Evolutionary conservation across 192 early-diverging fungal species (phyloP), one percentile per base, ranked within the genome.

Genomic region (Dissophora globulifera): DNA sequence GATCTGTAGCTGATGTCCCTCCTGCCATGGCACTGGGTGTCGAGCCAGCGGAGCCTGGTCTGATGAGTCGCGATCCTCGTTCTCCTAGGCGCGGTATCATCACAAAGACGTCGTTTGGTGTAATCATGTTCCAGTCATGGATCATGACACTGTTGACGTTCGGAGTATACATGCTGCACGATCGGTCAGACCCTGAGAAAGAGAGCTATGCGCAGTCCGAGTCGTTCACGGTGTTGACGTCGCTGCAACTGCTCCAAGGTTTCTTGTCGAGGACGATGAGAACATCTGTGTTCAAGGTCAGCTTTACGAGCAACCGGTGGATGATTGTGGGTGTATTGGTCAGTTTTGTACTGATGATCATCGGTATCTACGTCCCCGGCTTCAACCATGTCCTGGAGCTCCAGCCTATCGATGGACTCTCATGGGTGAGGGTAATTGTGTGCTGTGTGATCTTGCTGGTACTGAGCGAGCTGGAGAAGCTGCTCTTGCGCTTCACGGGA

Each of bases 1-100:
- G 26, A 45, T n/a, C 29, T 26, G 49, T 71, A 85, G 95, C 95
- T 45, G 95, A 96, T 82, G 88, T 96, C 26, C 96, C 96, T 46
- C 95, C 96, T 33, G 94, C 96, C 16, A 89, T 97, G 83, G 93
- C 94, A 13, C 83, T 98, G 43, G 95, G 95, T 52, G 83, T 96
- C 49, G 96, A 98, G 58, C 90, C 91, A 16, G 86, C 87, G 8
- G 95, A 97, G 84, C 68, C 63, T 35, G 89, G 90, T 61, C 85
- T 96, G 53, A 96, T 98, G 94, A 59, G 69, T 43, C 89, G 95
- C 29, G 81, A 70, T 13, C 96, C 96, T 43, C 88, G 95, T 32
- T 83, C 89, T 26, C 92, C 89, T 7, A 81, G 83, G 55, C 79
- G 86, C 53, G 92, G 90, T 32, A 89, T 98, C 20, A 70, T 98